Evolutionary conservation across 2,329 filamentous ascomycete genomes (phyloP), one percentile per base, ranked within the genome.

Genomic region (Cordyceps cateniannulata): DNA sequence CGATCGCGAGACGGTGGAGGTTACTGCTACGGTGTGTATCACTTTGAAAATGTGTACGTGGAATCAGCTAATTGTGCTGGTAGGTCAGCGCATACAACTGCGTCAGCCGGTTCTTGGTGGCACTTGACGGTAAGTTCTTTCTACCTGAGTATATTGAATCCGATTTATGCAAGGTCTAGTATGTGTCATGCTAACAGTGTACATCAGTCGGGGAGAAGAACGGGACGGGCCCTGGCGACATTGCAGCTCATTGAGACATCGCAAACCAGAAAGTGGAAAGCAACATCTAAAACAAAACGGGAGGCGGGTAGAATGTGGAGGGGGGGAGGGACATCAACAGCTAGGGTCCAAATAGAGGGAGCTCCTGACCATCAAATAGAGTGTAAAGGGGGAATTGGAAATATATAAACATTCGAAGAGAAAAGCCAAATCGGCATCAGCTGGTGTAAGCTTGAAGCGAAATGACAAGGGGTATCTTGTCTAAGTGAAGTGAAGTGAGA

Each of bases 101-200:
- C 69, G 90, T 96, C 18, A 92, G 88, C 71, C 82, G 91, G 32
- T 93, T 96, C 67, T 73, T 96, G 66, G 90, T 96, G 22, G 91
- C 91, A 16, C 73, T 96, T 60, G 87, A 96, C 75, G 89, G 85
- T 86, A 75, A 73, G 83, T 76, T 20, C 32, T n/a, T 56, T 29
- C 5, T 4, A 8, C 40, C 5, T 25, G 9, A 40, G 14, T 49
- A n/a, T 38, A 24, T 49, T 57, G 29, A 16, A 20, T 18, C 25
- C 10, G n/a, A 45, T 16, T 5, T 32, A 27, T 52, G 16, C 35
- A 29, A 29, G 29, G 27, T 55, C 29, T 24, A 47, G 5, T 59
- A 20, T 29, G 27, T 16, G 3, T 22, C 18, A 25, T 18, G n/a
- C 49, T 48, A 48, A 58, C 22, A 27, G 22, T 22, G 60, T 35